Conservation (phyloP, 352 stramenopile genomes). For the Globisporangium abappressorium region DNA sequence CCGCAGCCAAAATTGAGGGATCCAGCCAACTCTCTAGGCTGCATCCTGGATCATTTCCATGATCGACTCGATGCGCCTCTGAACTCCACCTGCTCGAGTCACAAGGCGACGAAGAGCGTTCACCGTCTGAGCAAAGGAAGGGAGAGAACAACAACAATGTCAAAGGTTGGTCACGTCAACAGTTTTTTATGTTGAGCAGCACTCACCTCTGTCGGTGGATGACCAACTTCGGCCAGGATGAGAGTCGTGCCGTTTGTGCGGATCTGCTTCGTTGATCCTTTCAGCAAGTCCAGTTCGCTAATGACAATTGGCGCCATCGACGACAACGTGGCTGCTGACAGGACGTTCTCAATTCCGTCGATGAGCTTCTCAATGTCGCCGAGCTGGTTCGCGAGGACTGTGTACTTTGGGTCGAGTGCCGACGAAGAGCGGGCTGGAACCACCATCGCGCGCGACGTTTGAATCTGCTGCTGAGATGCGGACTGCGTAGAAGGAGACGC, state of each 20-base stretch:
- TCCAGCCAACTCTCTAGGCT: constrained; percentile 13
- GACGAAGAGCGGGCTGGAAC: constrained; percentile 9
- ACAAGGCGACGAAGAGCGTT: constrained; percentile 53
- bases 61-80: constrained; percentile 50
- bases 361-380: constrained; percentile 61
- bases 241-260: constrained; percentile 60
- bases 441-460: constrained; percentile 19
- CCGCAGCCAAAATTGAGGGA: background rate
- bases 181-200: background rate
- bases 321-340: constrained; percentile 37
- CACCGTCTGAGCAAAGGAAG: constrained; percentile 23
- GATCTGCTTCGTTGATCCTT: constrained; percentile 58
- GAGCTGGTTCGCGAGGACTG: constrained; percentile 39
- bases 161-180: background rate
- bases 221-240: constrained; percentile 53
- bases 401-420: constrained; percentile 30
- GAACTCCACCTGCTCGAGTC: constrained; percentile 39
- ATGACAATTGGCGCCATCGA: constrained; percentile 38
- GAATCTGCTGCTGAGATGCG: background rate
- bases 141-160: background rate
- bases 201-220: constrained; percentile 37
- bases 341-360: constrained; percentile 45
- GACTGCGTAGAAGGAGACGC: constrained; percentile 1
- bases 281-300: constrained; percentile 55
- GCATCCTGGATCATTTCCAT: constrained; percentile 25